Percentiles rank a stretch among this genome's conserved stretches.
Conservation (phyloP, 1,139 yeast species). For the Magnusiomyces magnusii region DNA sequence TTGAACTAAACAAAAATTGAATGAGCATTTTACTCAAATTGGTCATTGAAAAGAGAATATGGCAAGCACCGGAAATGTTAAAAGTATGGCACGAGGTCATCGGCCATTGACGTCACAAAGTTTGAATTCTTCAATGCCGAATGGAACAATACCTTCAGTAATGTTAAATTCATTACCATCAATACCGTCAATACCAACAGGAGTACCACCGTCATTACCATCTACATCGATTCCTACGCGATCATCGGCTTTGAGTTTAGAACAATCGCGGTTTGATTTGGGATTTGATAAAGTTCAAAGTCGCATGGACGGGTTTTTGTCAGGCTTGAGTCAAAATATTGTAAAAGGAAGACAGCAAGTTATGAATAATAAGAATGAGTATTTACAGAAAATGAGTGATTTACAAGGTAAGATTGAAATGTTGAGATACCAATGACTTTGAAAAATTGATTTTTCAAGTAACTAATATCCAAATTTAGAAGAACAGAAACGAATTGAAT, state of each 20-base stretch:
- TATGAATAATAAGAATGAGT: slow-evolving; percentile 23
- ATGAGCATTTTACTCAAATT: not conserved
- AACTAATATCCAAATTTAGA: not conserved
- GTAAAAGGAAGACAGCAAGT: slow-evolving; percentile 21
- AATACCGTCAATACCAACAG: not conserved
- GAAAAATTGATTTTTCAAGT: not conserved
- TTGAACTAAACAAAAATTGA: not conserved
- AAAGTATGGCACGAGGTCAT: not conserved
- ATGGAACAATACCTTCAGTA: slow-evolving; percentile 19
- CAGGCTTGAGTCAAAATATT: slow-evolving; percentile 24
- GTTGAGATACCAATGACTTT: no score
- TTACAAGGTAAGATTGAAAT: slow-evolving; percentile 14
- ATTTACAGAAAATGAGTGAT: slow-evolving; percentile 20
- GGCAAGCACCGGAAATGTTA: not conserved
- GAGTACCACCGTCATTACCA: not conserved
- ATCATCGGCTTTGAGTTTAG: not conserved
- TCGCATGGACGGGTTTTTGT: slow-evolving; percentile 26
- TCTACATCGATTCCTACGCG: not conserved
- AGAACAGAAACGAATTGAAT: slow-evolving; percentile 19
- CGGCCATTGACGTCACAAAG: slow-evolving; percentile 4
- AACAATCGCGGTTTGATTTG: slow-evolving; percentile 18
- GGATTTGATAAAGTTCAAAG: slow-evolving; percentile 22
- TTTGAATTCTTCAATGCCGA: not conserved
- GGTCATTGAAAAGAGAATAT: no score
- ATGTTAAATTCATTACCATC: not conserved